Evolutionary conservation across 2,329 filamentous ascomycete species (phyloP).

Genomic region (Pseudogymnoascus sp.): DNA sequence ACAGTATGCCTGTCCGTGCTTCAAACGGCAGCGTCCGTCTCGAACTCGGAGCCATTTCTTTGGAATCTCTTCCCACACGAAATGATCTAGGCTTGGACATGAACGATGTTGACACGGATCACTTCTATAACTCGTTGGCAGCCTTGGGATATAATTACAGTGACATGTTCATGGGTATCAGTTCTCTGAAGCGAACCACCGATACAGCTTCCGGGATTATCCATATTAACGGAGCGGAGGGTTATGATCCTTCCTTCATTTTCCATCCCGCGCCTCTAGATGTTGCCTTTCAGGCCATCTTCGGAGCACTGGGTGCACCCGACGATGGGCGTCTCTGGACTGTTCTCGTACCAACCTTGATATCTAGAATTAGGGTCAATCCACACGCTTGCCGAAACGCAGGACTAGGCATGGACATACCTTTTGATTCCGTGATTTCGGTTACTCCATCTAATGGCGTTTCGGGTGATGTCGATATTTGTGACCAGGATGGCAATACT

Average conservation of each 20-base stretch:
- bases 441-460: neutral
- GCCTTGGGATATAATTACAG: neutral
- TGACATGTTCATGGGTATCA: conserved; percentile 6
- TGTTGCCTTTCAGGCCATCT: conserved; percentile 23
- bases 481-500: conserved; percentile 10
- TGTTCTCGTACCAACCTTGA: conserved; percentile 18
- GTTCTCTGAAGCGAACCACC: conserved; percentile 11
- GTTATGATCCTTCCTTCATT: neutral
- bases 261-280: conserved; percentile 9
- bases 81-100: neutral
- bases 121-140: neutral
- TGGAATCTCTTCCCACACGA: neutral
- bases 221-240: neutral
- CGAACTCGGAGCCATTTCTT: neutral
- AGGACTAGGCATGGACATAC: neutral
- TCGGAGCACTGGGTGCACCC: conserved; percentile 24
- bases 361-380: conserved; percentile 19
- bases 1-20: neutral
- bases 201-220: conserved; percentile 8
- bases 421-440: neutral
- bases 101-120: neutral
- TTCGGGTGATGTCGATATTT: conserved; percentile 5
- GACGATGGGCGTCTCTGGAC: conserved; percentile 17
- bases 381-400: conserved; percentile 3
- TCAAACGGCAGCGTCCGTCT: neutral